Base-by-base conservation (phyloP, 1,284 basidiomycete species). In the Rhodotorula mucilaginosa region DNA sequence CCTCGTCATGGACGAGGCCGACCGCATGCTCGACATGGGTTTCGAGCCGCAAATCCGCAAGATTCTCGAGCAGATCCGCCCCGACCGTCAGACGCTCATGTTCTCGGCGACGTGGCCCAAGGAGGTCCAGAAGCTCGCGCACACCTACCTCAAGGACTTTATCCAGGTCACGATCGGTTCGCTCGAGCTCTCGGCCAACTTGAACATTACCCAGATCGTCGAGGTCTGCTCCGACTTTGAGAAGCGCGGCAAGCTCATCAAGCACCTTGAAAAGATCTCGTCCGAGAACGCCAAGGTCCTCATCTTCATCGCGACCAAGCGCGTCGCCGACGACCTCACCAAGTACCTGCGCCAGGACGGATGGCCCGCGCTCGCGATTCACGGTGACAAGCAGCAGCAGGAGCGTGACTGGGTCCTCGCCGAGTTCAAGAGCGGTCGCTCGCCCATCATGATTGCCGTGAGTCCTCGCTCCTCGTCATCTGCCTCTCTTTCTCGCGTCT, bases 61-160 rank as follows among this genome's bases (percentile, higher is more conserved):
- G 85, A 97, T 98, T 79, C 90, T 99, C 77, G 86, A 89, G 78
- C 96, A 71, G 64, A 79, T 79, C 67, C 76, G 78, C 29, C 78
- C 78, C 39, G 79, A 80, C 69, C 70, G 78, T 64, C 78, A 79
- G 65, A 83, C 83, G 60, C 80, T 83, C 77, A 83, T 83, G 82
- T 99, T 99, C 86, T 97, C 94, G 68, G 96, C 96, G 34, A 99
- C 97, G 31, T 99, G 96, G 96, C 96, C 96, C 48, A 98, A 97
- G 84, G 96, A 99, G 79, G 97, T 99, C 6, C 96, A 99, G 84
- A 92, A 94, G 79, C 87, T 99, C 74, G 96, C 96, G 1, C 76
- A 92, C 89, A 97, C 98, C 82, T 99, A 98, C 86, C 84, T 97
- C 79, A 87, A 88, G 78, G 93, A 99, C 83, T 93, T 91, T 84